Base-by-base conservation (phyloP, 441 rosid genomes). In the Bocquillonia castaneifolia region DNA sequence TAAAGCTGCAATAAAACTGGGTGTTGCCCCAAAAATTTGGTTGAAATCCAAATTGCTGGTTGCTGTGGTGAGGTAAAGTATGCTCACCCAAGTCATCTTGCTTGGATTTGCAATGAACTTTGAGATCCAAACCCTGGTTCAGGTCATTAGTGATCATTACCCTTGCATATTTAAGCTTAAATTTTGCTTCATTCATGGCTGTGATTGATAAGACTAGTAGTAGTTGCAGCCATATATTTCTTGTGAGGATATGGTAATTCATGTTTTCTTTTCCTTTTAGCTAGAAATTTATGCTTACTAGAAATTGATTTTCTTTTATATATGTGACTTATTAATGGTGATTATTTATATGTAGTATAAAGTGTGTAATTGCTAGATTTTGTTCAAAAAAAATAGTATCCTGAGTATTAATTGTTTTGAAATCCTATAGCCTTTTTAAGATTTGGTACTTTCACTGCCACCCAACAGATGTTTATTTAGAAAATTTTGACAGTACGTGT, bases 121-220 rank as follows among this genome's bases (percentile, higher is more conserved):
- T 54, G 0, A 66, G 29, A 12, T 54, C 40, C 15, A 23, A 13
- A 0, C 23, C 34, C 15, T 14, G 42, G 31, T 40, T 52, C 23
- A 65, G 59, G 36, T 52, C 68, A 39, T 52, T 65, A 13, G 22
- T 51, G 26, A 64, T 64, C 17, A 22, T 34, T 25, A 64, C 68
- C 0, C 47, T 50, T 15, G 68, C 20, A 1, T 0, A 23, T 0
- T 29, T 14, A 0, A 64, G 29, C 15, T 12, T 17, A 6, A 23
- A 5, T 17, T 22, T 14, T 51, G 59, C 68, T 20, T 51, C 68
- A 50, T 9, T 64, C 47, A 34, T 51, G 13, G 10, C 15, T 10
- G 25, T 15, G 22, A 23, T 8, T 22, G 59, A 51, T 23, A 26
- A 15, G 3, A 64, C 6, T 0, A 64, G 5, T 5, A 64, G 25